These are phyloP conservation scores for Dalechampia spathulata DNA, from an alignment of 441 rosid species.

Conservation along the genomic window DNA sequence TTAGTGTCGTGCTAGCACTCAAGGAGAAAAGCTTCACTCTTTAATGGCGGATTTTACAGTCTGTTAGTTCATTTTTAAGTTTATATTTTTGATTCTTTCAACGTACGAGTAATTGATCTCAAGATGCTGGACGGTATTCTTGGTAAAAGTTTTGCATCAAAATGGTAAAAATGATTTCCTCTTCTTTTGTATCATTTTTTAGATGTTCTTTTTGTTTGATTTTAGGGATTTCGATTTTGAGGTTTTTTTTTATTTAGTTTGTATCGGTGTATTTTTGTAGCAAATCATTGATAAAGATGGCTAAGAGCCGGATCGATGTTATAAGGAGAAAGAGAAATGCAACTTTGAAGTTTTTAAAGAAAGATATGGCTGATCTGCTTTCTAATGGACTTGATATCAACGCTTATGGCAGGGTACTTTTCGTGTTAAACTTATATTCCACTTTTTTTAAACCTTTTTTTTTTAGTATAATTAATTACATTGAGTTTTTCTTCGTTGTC, in stretches of 20 bases:
- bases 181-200: background rate
- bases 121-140: conserved; percentile 40
- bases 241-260: background rate
- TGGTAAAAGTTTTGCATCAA: conserved; percentile 68
- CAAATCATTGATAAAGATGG: conserved; percentile 68
- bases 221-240: background rate
- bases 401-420: conserved; percentile 65
- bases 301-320: conserved; percentile 80
- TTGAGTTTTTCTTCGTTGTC: background rate
- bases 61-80: conserved; percentile 3
- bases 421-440: background rate
- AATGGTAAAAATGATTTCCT: conserved; percentile 65
- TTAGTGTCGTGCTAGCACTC: background rate
- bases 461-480: too few relatives aligned
- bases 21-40: background rate
- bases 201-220: background rate
- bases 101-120: too few relatives aligned
- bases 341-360: conserved; percentile 71
- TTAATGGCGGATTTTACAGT: conserved; percentile 11
- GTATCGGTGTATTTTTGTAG: conserved; percentile 26
- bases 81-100: too few relatives aligned
- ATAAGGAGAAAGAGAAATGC: conserved; percentile 77
- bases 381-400: conserved; percentile 72
- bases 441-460: too few relatives aligned
- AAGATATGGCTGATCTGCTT: conserved; percentile 85